Percentiles rank a stretch among this genome's conserved stretches.
These are phyloP conservation scores for Discostella stelligera DNA, from an alignment of 352 stramenopile genomes.

Conservation along the genomic window DNA sequence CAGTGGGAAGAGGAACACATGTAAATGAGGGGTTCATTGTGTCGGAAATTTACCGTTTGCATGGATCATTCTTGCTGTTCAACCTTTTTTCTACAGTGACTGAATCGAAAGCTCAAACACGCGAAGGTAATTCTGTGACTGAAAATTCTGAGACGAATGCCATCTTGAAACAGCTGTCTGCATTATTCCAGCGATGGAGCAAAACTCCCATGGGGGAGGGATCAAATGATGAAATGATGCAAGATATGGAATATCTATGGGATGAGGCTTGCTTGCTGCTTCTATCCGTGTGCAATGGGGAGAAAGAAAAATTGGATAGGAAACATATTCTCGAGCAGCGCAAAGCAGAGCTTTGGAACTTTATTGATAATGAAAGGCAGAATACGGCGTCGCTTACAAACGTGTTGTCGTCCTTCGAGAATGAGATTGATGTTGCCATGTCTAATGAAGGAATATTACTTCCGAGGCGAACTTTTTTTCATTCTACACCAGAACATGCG, in stretches of 20 bases:
- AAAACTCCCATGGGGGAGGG: slow-evolving; percentile 48
- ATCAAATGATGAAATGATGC: slow-evolving; percentile 52
- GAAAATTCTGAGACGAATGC: slow-evolving; percentile 4
- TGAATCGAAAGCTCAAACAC: slow-evolving; percentile 6
- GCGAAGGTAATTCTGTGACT: not conserved
- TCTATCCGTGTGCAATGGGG: slow-evolving; percentile 15
- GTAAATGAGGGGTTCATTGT: slow-evolving; percentile 62
- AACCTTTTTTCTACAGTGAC: slow-evolving; percentile 20
- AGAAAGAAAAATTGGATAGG: slow-evolving; percentile 8
- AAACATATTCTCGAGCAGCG: slow-evolving; percentile 6
- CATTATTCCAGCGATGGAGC: slow-evolving; percentile 36
- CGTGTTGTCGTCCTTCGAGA: slow-evolving; percentile 55
- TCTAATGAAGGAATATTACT: slow-evolving; percentile 45
- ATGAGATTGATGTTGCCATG: slow-evolving; percentile 71
- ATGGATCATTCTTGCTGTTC: slow-evolving; percentile 39
- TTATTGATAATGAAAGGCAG: slow-evolving; percentile 41
- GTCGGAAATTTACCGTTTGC: slow-evolving; percentile 48
- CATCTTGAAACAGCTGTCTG: slow-evolving; percentile 32
- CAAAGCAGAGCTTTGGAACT: slow-evolving; percentile 22
- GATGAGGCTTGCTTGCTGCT: slow-evolving; percentile 34
- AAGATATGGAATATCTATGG: slow-evolving; percentile 44
- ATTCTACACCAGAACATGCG: slow-evolving; percentile 15
- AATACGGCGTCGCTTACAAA: slow-evolving; percentile 39
- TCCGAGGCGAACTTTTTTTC: slow-evolving; percentile 16
- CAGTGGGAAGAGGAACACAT: slow-evolving; percentile 62